These are phyloP conservation scores for Saitozyma podzolica DNA, from an alignment of 768 basidiomycete genomes.

Conservation along the genomic window DNA sequence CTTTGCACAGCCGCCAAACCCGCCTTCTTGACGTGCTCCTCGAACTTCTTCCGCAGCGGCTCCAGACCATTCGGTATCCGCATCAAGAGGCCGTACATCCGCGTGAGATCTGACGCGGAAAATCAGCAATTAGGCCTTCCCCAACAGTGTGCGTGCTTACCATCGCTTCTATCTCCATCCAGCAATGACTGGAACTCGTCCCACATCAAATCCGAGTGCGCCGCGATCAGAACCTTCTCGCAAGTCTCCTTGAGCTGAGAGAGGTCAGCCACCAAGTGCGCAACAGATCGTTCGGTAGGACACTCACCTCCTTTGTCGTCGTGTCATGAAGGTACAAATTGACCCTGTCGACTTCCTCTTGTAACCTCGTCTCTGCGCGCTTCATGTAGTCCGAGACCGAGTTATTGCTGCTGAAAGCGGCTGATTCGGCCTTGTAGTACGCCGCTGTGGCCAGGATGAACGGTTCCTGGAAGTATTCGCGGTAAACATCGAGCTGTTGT, in stretches of 20 bases:
- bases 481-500: slow-evolving; percentile 86
- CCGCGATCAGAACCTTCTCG: slow-evolving; percentile 87
- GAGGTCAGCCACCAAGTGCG: slow-evolving; percentile 20
- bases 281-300: no score
- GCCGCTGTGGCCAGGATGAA: slow-evolving; percentile 86
- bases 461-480: slow-evolving; percentile 80
- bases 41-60: slow-evolving; percentile 86
- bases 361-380: slow-evolving; percentile 87
- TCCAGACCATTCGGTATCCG: slow-evolving; percentile 88
- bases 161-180: slow-evolving; percentile 88
- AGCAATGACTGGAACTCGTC: slow-evolving; percentile 76
- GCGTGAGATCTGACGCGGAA: slow-evolving; percentile 66
- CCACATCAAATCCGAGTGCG: slow-evolving; percentile 81
- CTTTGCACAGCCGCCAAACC: slow-evolving; percentile 80
- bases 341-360: slow-evolving; percentile 92
- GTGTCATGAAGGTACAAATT: slow-evolving; percentile 88
- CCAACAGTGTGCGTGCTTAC: slow-evolving; percentile 28
- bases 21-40: slow-evolving; percentile 90
- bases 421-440: slow-evolving; percentile 90
- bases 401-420: slow-evolving; percentile 82
- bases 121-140: slow-evolving; percentile 6
- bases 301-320: slow-evolving; percentile 69
- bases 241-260: slow-evolving; percentile 59
- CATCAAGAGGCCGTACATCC: slow-evolving; percentile 90
- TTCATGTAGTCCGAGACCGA: slow-evolving; percentile 91